These are phyloP conservation scores for Phialocephala subalpina DNA, from an alignment of 2,329 filamentous ascomycete species.

Conservation along the genomic window DNA sequence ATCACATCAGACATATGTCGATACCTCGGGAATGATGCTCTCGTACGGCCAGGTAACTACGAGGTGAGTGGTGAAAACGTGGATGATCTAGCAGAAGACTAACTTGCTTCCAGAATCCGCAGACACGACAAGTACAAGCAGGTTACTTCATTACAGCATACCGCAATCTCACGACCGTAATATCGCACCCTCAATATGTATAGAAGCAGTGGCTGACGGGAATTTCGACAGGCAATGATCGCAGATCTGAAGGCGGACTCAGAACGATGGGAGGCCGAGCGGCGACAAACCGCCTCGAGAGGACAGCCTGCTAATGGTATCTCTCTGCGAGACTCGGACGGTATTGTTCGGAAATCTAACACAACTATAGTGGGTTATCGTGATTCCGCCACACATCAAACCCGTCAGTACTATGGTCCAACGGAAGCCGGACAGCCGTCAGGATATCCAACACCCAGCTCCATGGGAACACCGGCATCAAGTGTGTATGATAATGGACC, in stretches of 20 bases:
- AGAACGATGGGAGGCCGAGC: slow-evolving; percentile 54
- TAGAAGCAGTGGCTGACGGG: slow-evolving; percentile 31
- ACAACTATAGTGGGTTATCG: slow-evolving; percentile 46
- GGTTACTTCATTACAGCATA: slow-evolving; percentile 84
- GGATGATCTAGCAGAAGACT: slow-evolving; percentile 16
- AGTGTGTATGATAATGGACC: slow-evolving; percentile 37
- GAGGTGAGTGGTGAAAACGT: slow-evolving; percentile 60
- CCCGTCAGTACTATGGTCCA: slow-evolving; percentile 46
- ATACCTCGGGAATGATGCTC: slow-evolving; percentile 83
- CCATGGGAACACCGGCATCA: slow-evolving; percentile 33
- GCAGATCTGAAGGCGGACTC: slow-evolving; percentile 61
- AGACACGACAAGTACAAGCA: slow-evolving; percentile 66
- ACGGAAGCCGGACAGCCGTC: slow-evolving; percentile 34
- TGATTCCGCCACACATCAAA: slow-evolving; percentile 45
- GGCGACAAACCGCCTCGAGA: slow-evolving; percentile 40
- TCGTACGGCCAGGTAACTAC: slow-evolving; percentile 78
- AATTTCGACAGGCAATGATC: slow-evolving; percentile 57
- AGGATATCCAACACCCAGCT: slow-evolving; percentile 34
- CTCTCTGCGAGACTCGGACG: slow-evolving; percentile 41
- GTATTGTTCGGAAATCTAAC: slow-evolving; percentile 46
- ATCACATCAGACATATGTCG: slow-evolving; percentile 87
- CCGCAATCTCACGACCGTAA: slow-evolving; percentile 78
- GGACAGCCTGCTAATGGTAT: slow-evolving; percentile 45
- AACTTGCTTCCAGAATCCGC: slow-evolving; percentile 54
- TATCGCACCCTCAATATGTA: slow-evolving; percentile 35